A percentile compares a stretch with the other conserved stretches of the same genome.
Conservation (phyloP, 805 yeast genomes). For the Candida incommunis region DNA sequence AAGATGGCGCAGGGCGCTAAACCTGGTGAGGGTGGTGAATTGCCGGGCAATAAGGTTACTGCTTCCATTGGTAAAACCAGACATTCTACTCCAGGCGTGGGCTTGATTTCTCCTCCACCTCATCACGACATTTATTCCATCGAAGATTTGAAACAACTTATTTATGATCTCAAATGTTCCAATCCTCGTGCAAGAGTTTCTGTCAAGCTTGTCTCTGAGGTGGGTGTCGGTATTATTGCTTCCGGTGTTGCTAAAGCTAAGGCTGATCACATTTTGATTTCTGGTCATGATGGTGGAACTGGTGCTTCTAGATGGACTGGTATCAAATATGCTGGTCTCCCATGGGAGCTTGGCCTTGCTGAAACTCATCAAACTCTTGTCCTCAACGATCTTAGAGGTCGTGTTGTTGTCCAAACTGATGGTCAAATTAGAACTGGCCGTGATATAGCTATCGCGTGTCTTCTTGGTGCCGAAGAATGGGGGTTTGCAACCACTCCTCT, state of each 20-base stretch:
- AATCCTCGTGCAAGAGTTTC: constrained; percentile 96
- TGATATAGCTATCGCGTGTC: constrained; percentile 90
- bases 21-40: constrained; percentile 99
- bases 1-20: constrained; percentile 99
- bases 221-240: constrained; percentile 98
- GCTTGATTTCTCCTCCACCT: constrained; percentile 95
- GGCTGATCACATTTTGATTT: constrained; percentile 88
- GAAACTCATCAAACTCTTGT: constrained; percentile 97
- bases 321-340: constrained; percentile 92
- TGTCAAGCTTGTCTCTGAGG: constrained; percentile 92
- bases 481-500: constrained; percentile 96
- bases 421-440: constrained; percentile 97
- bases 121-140: constrained; percentile 97
- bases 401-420: constrained; percentile 94
- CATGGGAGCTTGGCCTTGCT: constrained; percentile 97
- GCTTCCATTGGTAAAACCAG: constrained; percentile 83
- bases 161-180: constrained; percentile 90
- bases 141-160: constrained; percentile 92
- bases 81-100: constrained; percentile 94
- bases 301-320: constrained; percentile 99
- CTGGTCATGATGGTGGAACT: constrained; percentile 99
- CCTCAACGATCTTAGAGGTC: constrained; percentile 86
- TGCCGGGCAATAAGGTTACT: constrained; percentile 88
- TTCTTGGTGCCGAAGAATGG: constrained; percentile 97
- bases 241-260: constrained; percentile 99